phyloP scores from a whole-genome alignment of 179 eudicot genomes.

The Kewa caespitosa region DNA sequence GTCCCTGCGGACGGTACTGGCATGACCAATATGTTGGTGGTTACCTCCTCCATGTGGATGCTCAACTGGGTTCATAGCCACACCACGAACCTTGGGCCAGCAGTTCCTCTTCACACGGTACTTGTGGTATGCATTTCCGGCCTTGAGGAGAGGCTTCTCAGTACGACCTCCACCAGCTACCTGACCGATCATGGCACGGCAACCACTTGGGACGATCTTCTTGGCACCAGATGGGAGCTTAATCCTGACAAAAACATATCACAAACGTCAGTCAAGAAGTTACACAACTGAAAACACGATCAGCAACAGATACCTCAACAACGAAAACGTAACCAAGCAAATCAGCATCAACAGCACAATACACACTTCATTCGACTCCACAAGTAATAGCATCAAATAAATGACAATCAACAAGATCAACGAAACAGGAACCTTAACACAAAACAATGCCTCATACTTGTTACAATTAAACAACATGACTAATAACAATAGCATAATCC shows the following conservation, averaged over 20 bases:
- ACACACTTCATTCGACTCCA: too few species aligned
- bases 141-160: conserved; percentile 44
- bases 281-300: too few species aligned
- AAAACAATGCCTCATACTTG: too few species aligned
- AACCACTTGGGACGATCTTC: conserved; percentile 41
- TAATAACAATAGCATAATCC: too few species aligned
- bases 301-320: too few species aligned
- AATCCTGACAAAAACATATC: conserved; percentile 17
- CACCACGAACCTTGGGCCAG: conserved; percentile 51
- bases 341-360: too few species aligned
- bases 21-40: conserved; percentile 49
- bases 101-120: conserved; percentile 42
- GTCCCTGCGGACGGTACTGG: conserved; percentile 40
- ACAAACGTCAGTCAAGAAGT: not conserved
- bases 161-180: conserved; percentile 47
- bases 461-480: too few species aligned
- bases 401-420: too few species aligned
- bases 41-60: conserved; percentile 51
- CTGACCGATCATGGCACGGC: conserved; percentile 46
- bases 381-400: too few species aligned
- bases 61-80: conserved; percentile 48
- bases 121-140: conserved; percentile 46
- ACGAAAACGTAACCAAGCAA: too few species aligned
- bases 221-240: conserved; percentile 44
- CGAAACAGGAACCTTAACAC: too few species aligned